Evolutionary conservation across 2,329 filamentous ascomycete species (phyloP).

Genomic region (Blastomyces gilchristii): DNA sequence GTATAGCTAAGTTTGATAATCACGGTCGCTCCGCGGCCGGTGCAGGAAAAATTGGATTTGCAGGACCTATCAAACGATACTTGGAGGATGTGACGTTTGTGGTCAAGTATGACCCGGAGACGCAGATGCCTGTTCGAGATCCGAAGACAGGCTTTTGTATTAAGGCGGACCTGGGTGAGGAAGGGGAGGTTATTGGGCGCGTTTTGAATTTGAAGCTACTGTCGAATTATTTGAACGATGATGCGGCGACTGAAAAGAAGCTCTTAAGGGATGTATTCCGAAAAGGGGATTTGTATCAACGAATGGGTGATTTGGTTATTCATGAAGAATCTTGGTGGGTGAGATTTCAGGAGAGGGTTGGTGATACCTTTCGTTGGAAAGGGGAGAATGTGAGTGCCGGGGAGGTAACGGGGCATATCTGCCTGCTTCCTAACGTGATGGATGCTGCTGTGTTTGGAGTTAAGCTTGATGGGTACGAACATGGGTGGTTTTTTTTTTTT

Average conservation of each 20-base stretch:
- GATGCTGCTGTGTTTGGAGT: slow-evolving; percentile 82
- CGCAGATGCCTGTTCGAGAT: slow-evolving; percentile 34
- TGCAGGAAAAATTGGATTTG: slow-evolving; percentile 37
- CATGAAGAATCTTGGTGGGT: slow-evolving; percentile 36
- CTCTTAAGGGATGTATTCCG: slow-evolving; percentile 36
- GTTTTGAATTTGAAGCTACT: slow-evolving; percentile 32
- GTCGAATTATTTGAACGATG: slow-evolving; percentile 35
- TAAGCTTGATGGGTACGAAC: slow-evolving; percentile 30
- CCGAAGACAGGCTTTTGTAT: slow-evolving; percentile 38
- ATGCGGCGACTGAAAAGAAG: slow-evolving; percentile 36
- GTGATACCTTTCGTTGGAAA: slow-evolving; percentile 50
- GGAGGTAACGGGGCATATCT: slow-evolving; percentile 69
- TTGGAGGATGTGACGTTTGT: slow-evolving; percentile 37
- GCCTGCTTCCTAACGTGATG: slow-evolving; percentile 52
- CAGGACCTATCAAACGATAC: slow-evolving; percentile 31
- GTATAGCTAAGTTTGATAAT: slow-evolving; percentile 39
- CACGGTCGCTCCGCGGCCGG: slow-evolving; percentile 32
- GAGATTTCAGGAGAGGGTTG: slow-evolving; percentile 47
- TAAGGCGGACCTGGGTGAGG: slow-evolving; percentile 28
- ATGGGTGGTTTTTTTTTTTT: no score
- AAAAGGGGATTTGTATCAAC: slow-evolving; percentile 39
- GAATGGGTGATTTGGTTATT: slow-evolving; percentile 38
- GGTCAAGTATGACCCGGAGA: slow-evolving; percentile 35
- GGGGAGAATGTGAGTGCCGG: slow-evolving; percentile 70
- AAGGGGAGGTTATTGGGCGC: slow-evolving; percentile 38